A percentile compares a stretch with the other conserved stretches of the same genome.
Evolutionary conservation across 352 stramenopile species (phyloP).

Genomic region (Thalassiosira mediterranea): DNA sequence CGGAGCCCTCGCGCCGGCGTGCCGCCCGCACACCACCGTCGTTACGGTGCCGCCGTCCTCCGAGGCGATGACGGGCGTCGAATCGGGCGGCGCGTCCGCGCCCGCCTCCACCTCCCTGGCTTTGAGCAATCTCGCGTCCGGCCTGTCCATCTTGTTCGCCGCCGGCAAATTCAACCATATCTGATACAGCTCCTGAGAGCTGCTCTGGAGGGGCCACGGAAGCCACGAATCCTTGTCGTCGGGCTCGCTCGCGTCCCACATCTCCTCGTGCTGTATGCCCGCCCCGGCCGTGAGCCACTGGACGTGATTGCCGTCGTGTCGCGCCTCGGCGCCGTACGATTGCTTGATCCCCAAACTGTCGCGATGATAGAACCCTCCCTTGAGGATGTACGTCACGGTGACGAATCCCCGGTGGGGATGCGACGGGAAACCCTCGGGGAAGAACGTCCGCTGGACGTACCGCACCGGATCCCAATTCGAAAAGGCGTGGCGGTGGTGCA

Average conservation of each 20-base stretch:
- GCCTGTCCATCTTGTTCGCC: conserved; percentile 60
- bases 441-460: conserved; percentile 71
- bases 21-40: conserved; percentile 41
- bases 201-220: conserved; percentile 43
- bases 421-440: conserved; percentile 88
- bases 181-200: conserved; percentile 84
- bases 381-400: conserved; percentile 90
- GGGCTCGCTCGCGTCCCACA: conserved; percentile 69
- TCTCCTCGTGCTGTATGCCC: conserved; percentile 88
- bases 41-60: conserved; percentile 43
- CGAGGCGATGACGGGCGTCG: conserved; percentile 29
- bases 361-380: conserved; percentile 88
- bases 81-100: not conserved
- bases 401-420: conserved; percentile 92
- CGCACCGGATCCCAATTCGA: conserved; percentile 77
- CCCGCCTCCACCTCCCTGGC: not conserved
- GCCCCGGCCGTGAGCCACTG: conserved; percentile 88
- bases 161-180: conserved; percentile 84
- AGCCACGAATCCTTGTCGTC: conserved; percentile 32
- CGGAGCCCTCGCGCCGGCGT: conserved; percentile 23
- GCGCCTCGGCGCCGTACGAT: conserved; percentile 71
- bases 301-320: conserved; percentile 70
- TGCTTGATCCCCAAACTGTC: conserved; percentile 86
- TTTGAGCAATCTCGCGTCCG: conserved; percentile 37
- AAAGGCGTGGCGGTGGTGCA: conserved; percentile 86